phyloP scores from a whole-genome alignment of 148 eudicot genomes.

The Arctostaphylos glauca region DNA sequence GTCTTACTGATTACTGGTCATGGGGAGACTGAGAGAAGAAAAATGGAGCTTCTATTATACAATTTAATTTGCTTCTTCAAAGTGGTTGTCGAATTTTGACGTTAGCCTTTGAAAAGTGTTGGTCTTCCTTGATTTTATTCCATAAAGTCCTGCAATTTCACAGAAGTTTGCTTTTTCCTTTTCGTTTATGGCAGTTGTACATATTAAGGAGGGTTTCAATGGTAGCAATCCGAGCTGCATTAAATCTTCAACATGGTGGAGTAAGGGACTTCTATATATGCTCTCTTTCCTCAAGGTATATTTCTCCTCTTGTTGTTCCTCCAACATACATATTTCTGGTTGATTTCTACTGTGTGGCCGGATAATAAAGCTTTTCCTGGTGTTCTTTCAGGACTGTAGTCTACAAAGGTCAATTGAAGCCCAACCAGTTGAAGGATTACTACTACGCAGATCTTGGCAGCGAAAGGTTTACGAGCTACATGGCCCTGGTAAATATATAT shows the following conservation, averaged over 20 bases:
- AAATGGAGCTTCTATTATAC: background rate
- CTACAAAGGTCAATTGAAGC: constrained; percentile 98
- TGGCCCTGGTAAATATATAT: constrained; percentile 99
- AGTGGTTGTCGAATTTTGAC: background rate
- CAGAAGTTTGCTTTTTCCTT: background rate
- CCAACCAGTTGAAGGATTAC: constrained; percentile 84
- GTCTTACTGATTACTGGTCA: background rate
- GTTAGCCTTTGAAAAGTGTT: background rate
- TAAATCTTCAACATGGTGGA: constrained; percentile 89
- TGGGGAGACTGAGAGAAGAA: background rate
- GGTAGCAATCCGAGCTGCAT: constrained; percentile 95
- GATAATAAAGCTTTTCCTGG: background rate
- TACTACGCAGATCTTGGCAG: constrained; percentile 88
- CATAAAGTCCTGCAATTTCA: background rate
- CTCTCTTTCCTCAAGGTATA: constrained; percentile 91
- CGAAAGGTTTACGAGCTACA: constrained; percentile 99
- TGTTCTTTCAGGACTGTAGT: constrained; percentile 79
- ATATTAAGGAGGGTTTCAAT: constrained; percentile 90
- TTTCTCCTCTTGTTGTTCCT: background rate
- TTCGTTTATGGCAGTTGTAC: constrained; percentile 61
- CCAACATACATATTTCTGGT: background rate
- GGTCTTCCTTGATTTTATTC: background rate
- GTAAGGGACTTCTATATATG: constrained; percentile 94
- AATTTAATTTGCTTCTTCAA: constrained; percentile 2
- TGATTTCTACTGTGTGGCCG: background rate